A percentile compares a stretch with the other conserved stretches of the same genome.
Conservation (phyloP, 2,329 filamentous ascomycete genomes). For the Exophiala sp. region DNA sequence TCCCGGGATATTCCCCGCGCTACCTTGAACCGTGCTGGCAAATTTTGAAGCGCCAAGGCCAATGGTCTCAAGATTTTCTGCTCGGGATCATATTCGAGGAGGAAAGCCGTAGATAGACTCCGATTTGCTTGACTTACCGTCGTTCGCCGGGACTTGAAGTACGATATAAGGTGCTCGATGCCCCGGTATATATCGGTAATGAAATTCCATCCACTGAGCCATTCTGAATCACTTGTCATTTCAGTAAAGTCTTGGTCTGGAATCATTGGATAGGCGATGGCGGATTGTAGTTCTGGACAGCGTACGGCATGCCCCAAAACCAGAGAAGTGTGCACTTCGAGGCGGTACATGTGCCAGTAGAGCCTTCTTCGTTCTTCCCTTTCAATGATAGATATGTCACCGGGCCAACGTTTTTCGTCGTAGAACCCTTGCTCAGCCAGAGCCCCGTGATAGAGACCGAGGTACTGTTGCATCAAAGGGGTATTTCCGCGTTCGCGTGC, state of each 20-base stretch:
- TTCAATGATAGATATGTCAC: conserved; percentile 1
- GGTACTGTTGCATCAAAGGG: conserved; percentile 5
- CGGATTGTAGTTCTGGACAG: conserved; percentile 8
- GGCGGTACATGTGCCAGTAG: conserved; percentile 14
- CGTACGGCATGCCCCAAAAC: conserved; percentile 12
- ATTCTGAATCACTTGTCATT: neutral
- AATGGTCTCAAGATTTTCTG: conserved; percentile 4
- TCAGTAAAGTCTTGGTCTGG: conserved; percentile 2
- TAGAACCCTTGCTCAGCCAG: conserved; percentile 7
- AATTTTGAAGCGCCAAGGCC: neutral
- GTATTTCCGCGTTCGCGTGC: conserved; percentile 7
- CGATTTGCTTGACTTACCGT: neutral
- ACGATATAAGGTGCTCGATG: conserved; percentile 8
- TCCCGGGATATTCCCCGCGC: conserved; percentile 1
- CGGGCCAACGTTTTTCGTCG: conserved; percentile 11
- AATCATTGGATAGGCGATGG: conserved; percentile 6
- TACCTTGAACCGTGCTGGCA: conserved; percentile 4
- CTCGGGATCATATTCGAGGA: conserved; percentile 4
- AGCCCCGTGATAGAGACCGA: conserved; percentile 8
- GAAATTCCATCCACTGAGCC: conserved; percentile 13
- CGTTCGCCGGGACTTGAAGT: conserved; percentile 4
- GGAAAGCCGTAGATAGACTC: neutral
- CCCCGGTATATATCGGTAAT: conserved; percentile 11
- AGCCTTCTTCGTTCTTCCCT: conserved; percentile 10
- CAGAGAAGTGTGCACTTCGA: conserved; percentile 12